Evolutionary conservation across 1,139 yeast species (phyloP), one percentile per base, ranked within the genome.

Genomic region (Geotrichum candidum): DNA sequence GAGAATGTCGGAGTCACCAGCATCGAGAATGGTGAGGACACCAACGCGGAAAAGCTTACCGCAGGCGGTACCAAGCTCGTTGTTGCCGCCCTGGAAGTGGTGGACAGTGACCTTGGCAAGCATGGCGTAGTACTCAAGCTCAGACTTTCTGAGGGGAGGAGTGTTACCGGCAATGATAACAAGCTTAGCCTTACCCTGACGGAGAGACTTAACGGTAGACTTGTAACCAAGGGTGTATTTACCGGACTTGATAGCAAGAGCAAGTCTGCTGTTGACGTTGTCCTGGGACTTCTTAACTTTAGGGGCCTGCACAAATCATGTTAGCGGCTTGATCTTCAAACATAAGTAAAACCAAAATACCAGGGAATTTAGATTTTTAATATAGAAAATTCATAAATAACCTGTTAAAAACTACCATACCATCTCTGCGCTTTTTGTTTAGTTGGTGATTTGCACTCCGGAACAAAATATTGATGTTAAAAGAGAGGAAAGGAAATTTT

Each of bases 31-130:
- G 76, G 98, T 85, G 78, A 94, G 84, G 76, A 92, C 94, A 84
- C 98, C 98, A 76, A 94, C 99, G 85, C 98, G 92, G 97, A 95
- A 94, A 78, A 94, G 91, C 84, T 90, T 92, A 91, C 99, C 99
- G 83, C 97, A 94, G 74, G 97, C 97, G 76, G 99, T 95, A 85
- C 99, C 98, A 78, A 94, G 90, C 84, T 92, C 97, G 84, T 92
- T 92, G 97, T 92, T 92, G 82, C 97, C 96, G 85, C 98, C 99
- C 83, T 89, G 96, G 96, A 92, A 94, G 96, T 92, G 94, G 79
- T 81, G 81, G 76, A 94, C 96, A 78, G 86, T 87, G 80, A 97
- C 90, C 90, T 92, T 94, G 80, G 99, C 90, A 82, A 94, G 88
- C 99, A 94, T 94, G 77, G 99, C 98, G 92, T 95, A 95, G 88